Base-by-base conservation (phyloP, 495 filamentous ascomycete genomes). In the Hyaloscypha hepaticicola region DNA sequence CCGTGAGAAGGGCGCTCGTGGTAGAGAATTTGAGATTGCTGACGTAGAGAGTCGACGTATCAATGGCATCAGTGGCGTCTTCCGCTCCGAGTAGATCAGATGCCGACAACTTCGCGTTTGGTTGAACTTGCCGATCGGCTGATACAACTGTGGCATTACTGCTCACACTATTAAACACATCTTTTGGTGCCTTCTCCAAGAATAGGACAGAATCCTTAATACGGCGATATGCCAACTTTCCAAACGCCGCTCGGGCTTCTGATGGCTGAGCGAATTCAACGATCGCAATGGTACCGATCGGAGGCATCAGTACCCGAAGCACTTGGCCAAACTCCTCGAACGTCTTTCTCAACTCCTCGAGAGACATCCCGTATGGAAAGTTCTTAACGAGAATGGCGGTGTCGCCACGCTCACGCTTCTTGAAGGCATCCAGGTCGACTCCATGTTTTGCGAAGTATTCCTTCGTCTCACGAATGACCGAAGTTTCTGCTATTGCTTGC, bases 401-500 rank as follows among this genome's bases (percentile, higher is more conserved):
- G 75, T 96, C 92, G 50, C 92, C 94, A 68, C 92, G 85, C 67
- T 92, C 84, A 50, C 85, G 83, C 38, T 82, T 85, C 73, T 93
- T 93, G 77, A 99, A 98, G 9, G 93, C 87, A 61, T 96, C 85
- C 24, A 99, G 80, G 73, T 97, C 91, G 7, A 98, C 90, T 24
- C 95, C 95, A 59, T 97, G 88, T 7, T 87, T 79, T 26, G 82
- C 78, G 70, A 99, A 96, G 76, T 93, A 99, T 14, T 86, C 78
- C 73, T 96, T 98, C 0, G 94, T 96, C 73, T 98, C 96, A 78
- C 96, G 91, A 65, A 99, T 97, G 57, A 96, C 83, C 67, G 93
- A 90, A 24, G 96, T 97, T 78, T 99, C 95, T 41, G 96, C 95
- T 74, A 96, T 90, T 45, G 95, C 95, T 78, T 98, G 95, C 77